Conservation (phyloP, 2,329 filamentous ascomycete species). For the Aspergillus quadrilineatus region DNA sequence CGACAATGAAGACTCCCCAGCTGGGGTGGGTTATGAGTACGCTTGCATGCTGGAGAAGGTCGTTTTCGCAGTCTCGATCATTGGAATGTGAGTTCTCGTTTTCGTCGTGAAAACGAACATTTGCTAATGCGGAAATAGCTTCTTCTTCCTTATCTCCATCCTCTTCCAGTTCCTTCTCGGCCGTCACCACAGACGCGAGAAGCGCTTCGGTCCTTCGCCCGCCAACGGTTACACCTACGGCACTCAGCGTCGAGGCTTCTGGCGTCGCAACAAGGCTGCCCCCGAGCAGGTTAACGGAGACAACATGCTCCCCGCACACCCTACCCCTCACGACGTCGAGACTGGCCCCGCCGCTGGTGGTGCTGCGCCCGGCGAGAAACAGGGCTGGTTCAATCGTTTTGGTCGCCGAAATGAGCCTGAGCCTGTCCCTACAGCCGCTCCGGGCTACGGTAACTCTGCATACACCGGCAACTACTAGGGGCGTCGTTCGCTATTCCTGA, state of each 20-base stretch:
- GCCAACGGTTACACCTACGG: conserved; percentile 68
- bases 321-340: conserved; percentile 42
- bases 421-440: background rate
- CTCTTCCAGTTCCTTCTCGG: conserved; percentile 66
- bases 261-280: conserved; percentile 45
- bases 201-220: conserved; percentile 66
- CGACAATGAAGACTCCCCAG: conserved; percentile 49
- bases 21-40: conserved; percentile 52
- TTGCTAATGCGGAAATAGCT: conserved; percentile 39
- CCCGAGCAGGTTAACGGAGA: conserved; percentile 34
- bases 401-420: conserved; percentile 1
- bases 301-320: conserved; percentile 41
- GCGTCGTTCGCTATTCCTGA: background rate
- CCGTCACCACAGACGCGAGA: conserved; percentile 71
- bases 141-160: conserved; percentile 74
- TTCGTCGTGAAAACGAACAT: background rate
- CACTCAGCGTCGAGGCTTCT: conserved; percentile 42
- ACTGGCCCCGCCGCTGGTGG: conserved; percentile 17
- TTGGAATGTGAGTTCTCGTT: conserved; percentile 62
- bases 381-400: conserved; percentile 7
- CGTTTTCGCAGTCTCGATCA: conserved; percentile 73
- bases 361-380: conserved; percentile 16
- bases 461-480: conserved; percentile 9
- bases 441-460: conserved; percentile 5
- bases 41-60: conserved; percentile 77